A percentile compares a stretch with the other conserved stretches of the same genome.
These are phyloP conservation scores for Termitomyces sp. DNA, from an alignment of 768 basidiomycete genomes.

Conservation along the genomic window DNA sequence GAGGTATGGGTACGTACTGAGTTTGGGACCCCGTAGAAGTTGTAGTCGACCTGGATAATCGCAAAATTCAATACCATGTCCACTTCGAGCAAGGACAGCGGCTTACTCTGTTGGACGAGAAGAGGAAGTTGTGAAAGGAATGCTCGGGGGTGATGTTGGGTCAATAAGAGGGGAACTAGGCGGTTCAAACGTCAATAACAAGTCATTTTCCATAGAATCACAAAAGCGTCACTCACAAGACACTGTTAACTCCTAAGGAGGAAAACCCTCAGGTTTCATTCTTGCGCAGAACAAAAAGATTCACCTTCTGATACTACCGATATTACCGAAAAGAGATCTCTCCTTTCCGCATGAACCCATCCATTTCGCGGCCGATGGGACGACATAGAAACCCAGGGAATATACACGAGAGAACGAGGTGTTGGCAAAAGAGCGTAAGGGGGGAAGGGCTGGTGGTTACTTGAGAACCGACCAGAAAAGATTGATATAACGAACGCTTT, in stretches of 20 bases:
- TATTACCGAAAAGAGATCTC: neutral
- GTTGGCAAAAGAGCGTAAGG: slow-evolving; percentile 9
- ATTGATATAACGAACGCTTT: neutral
- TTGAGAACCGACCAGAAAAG: neutral
- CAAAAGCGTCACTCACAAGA: slow-evolving; percentile 4
- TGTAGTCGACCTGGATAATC: neutral
- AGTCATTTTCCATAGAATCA: neutral
- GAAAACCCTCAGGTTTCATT: neutral
- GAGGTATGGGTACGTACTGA: neutral
- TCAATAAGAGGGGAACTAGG: neutral
- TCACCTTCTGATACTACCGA: slow-evolving; percentile 5
- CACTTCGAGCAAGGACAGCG: no score
- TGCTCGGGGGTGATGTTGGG: neutral
- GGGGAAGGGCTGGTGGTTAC: neutral
- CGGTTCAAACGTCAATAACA: neutral
- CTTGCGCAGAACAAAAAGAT: neutral
- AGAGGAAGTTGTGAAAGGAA: no score
- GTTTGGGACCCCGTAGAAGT: neutral
- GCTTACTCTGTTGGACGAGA: neutral
- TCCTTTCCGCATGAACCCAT: slow-evolving; percentile 5
- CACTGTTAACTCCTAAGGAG: neutral
- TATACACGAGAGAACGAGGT: neutral
- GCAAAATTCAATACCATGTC: neutral
- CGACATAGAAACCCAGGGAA: neutral
- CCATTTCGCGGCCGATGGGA: slow-evolving; percentile 5